phyloP scores from a whole-genome alignment of 139 green algal genomes.

The Chlorella sp. region DNA sequence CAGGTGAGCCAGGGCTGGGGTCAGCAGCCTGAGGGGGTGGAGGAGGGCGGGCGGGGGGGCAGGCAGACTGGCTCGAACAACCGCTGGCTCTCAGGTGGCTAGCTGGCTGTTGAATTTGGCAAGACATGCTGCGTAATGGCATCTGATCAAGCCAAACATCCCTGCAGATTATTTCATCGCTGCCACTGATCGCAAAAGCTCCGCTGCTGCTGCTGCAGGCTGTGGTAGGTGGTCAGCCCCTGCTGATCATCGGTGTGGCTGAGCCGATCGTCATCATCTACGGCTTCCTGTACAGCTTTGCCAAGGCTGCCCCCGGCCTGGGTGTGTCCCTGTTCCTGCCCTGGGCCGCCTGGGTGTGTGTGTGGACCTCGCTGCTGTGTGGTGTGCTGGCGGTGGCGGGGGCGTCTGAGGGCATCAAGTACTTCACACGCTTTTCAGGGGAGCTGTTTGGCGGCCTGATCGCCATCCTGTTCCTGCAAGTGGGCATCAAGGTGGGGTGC shows the following conservation, averaged over 20 bases:
- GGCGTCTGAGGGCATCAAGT: constrained; percentile 40
- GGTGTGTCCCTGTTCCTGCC: background rate
- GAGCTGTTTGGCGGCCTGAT: constrained; percentile 88
- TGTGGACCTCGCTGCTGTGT: constrained; percentile 67
- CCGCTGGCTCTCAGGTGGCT: too few relatives aligned
- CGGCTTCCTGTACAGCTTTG: constrained; percentile 53
- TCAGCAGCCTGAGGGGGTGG: too few relatives aligned
- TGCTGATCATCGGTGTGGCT: constrained; percentile 90
- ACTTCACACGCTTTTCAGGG: constrained; percentile 76
- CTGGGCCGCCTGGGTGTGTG: constrained; percentile 33
- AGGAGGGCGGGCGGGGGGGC: too few relatives aligned
- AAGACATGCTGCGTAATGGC: too few relatives aligned
- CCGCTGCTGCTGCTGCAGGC: too few relatives aligned
- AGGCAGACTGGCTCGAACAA: too few relatives aligned
- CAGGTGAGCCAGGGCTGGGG: too few relatives aligned
- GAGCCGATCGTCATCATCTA: constrained; percentile 84
- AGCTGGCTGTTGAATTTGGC: too few relatives aligned
- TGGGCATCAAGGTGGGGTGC: constrained; percentile 67
- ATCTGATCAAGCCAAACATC: too few relatives aligned
- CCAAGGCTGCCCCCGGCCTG: background rate
- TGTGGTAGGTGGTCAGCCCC: constrained; percentile 78
- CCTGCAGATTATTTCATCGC: too few relatives aligned
- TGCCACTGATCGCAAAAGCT: too few relatives aligned
- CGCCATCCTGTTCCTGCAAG: constrained; percentile 80
- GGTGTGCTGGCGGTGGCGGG: constrained; percentile 44